Conservation (phyloP, 2,329 filamentous ascomycete species). For the Aspergillus sergii region DNA sequence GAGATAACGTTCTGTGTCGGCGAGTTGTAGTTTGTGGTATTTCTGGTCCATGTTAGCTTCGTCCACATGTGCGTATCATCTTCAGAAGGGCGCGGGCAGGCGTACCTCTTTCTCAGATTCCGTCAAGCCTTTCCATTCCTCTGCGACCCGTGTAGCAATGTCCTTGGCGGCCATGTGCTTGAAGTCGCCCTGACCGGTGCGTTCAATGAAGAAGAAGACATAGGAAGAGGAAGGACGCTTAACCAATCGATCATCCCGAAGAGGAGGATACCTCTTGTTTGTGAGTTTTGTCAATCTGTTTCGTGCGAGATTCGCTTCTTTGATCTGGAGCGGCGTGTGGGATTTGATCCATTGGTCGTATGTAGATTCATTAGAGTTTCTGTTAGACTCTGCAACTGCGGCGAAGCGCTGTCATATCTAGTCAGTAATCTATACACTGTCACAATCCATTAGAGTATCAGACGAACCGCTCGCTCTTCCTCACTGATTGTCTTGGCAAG, state of each 20-base stretch:
- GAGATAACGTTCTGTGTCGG: slow-evolving; percentile 36
- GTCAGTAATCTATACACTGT: slow-evolving; percentile 10
- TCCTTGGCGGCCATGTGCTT: slow-evolving; percentile 49
- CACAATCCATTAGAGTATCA: not conserved
- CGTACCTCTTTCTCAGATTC: slow-evolving; percentile 41
- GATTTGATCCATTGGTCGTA: slow-evolving; percentile 58
- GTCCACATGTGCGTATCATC: no score
- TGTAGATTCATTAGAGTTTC: slow-evolving; percentile 44
- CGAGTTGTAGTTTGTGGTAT: slow-evolving; percentile 29
- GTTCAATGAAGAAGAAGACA: slow-evolving; percentile 49
- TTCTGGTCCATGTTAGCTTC: slow-evolving; percentile 26
- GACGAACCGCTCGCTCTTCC: slow-evolving; percentile 28
- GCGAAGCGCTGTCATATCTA: slow-evolving; percentile 53
- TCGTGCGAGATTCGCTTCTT: slow-evolving; percentile 62
- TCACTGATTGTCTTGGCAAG: slow-evolving; percentile 20
- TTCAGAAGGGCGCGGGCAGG: not conserved
- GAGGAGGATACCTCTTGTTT: slow-evolving; percentile 23
- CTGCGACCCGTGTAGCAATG: slow-evolving; percentile 11
- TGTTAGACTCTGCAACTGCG: slow-evolving; percentile 52
- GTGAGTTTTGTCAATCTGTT: slow-evolving; percentile 29
- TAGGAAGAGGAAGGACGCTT: slow-evolving; percentile 48
- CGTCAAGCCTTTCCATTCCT: slow-evolving; percentile 32
- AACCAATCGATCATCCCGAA: slow-evolving; percentile 59
- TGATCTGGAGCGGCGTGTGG: slow-evolving; percentile 60
- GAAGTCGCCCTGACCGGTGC: slow-evolving; percentile 53